phyloP scores from a whole-genome alignment of 192 early-diverging fungal genomes.

The Neocallimastix lanati region DNA sequence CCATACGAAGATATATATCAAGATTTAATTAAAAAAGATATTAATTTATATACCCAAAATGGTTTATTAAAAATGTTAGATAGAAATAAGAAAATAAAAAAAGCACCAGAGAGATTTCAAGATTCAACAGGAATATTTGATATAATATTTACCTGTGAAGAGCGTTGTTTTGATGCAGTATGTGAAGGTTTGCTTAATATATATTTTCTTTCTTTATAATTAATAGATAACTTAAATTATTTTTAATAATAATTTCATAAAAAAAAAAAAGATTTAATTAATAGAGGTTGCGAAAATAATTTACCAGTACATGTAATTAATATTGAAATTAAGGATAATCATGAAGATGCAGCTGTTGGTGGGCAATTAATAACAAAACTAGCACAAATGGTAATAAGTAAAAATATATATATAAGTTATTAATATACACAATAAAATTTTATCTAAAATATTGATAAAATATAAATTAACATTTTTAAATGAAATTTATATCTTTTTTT shows the following conservation, averaged over 20 bases:
- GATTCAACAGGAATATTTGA: constrained; percentile 55
- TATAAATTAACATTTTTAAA: too few species aligned
- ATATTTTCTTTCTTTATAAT: not conserved
- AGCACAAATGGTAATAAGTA: constrained; percentile 44
- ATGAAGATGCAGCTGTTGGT: constrained; percentile 66
- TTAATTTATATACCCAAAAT: constrained; percentile 53
- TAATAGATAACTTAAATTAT: too few species aligned
- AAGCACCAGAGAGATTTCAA: constrained; percentile 75
- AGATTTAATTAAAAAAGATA: constrained; percentile 30
- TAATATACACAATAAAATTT: too few species aligned
- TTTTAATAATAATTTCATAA: too few species aligned
- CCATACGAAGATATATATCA: constrained; percentile 77
- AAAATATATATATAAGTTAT: too few species aligned
- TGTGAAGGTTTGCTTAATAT: constrained; percentile 49
- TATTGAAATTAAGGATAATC: constrained; percentile 90
- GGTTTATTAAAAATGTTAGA: constrained; percentile 81
- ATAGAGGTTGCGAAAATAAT: constrained; percentile 44
- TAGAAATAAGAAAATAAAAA: constrained; percentile 82
- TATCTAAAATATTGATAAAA: too few species aligned
- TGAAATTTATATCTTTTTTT: too few species aligned
- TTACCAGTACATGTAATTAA: constrained; percentile 80
- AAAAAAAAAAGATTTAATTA: constrained; percentile 42
- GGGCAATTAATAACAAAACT: constrained; percentile 69
- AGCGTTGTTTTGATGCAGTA: constrained; percentile 81
- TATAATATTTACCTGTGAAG: constrained; percentile 91